Percentiles rank a stretch among this genome's conserved stretches.
phyloP scores from a whole-genome alignment of 148 eudicot species.

The Rhododendron mucronatum region DNA sequence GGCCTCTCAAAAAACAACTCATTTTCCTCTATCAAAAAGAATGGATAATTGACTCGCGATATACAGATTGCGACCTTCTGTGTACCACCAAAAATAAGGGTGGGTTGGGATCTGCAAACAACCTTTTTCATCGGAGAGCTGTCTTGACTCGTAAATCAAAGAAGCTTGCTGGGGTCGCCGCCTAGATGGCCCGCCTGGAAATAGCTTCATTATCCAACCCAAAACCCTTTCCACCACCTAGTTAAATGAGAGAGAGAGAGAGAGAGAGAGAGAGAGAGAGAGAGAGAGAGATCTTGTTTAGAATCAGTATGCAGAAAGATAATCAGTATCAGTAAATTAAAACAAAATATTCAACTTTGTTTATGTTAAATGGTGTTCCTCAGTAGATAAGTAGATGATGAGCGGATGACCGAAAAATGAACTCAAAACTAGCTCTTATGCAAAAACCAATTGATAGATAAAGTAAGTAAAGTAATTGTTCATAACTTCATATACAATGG shows the following conservation, averaged over 20 bases:
- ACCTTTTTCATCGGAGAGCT: background rate
- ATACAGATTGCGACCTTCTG: slow-evolving; percentile 21
- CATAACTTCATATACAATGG: background rate
- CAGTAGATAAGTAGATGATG: background rate
- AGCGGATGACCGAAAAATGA: background rate
- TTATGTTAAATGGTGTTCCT: background rate
- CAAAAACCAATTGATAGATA: background rate
- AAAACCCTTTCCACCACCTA: slow-evolving; percentile 94
- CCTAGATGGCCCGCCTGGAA: slow-evolving; percentile 90
- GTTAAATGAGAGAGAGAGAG: background rate
- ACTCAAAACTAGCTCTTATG: background rate
- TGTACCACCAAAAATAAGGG: slow-evolving; percentile 17
- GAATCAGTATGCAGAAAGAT: background rate
- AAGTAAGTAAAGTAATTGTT: background rate
- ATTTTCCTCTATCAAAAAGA: slow-evolving; percentile 21
- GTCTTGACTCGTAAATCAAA: slow-evolving; percentile 13
- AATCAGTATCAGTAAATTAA: background rate
- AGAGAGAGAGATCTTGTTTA: background rate
- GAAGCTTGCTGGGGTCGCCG: slow-evolving; percentile 67
- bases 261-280: background rate
- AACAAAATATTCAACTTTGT: background rate
- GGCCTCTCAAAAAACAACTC: slow-evolving; percentile 18
- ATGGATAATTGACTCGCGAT: slow-evolving; percentile 21
- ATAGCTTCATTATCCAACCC: slow-evolving; percentile 98
- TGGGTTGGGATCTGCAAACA: slow-evolving; percentile 6